phyloP scores from a whole-genome alignment of 2,329 filamentous ascomycete species.

The Sporothrix dimorphospora region DNA sequence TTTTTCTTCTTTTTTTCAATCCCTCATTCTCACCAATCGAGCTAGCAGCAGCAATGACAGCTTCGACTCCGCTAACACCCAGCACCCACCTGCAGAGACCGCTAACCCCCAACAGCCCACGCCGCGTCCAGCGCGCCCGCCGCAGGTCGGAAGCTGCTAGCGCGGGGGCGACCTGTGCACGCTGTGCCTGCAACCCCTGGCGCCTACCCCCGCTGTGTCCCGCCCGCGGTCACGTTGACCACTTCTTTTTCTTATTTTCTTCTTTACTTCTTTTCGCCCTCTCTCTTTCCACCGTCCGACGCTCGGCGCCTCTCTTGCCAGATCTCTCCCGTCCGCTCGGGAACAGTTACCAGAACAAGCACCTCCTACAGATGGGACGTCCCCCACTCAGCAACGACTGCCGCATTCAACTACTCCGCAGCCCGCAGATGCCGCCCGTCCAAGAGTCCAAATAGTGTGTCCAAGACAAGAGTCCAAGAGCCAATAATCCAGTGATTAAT shows the following conservation, averaged over 20 bases:
- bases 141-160: slow-evolving; percentile 16
- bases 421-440: not conserved
- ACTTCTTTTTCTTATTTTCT: not conserved
- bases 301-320: not conserved
- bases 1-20: not conserved
- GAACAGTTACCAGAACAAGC: slow-evolving; percentile 15
- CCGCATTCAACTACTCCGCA: slow-evolving; percentile 18
- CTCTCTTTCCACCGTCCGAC: not conserved
- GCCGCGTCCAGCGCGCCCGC: not conserved
- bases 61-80: not conserved
- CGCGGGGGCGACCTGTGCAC: slow-evolving; percentile 2
- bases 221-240: not conserved
- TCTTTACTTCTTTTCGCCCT: too few relatives aligned
- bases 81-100: too few relatives aligned
- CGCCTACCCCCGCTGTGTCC: slow-evolving; percentile 10
- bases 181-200: not conserved
- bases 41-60: slow-evolving; percentile 21
- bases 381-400: not conserved
- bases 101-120: too few relatives aligned
- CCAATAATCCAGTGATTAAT: too few relatives aligned
- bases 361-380: not conserved
- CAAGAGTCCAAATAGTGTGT: too few relatives aligned
- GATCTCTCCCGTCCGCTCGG: slow-evolving; percentile 8
- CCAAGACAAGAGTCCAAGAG: too few relatives aligned
- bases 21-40: not conserved